phyloP scores from a whole-genome alignment of 202 grass and related monocot species.

The Panicum virgatum region DNA sequence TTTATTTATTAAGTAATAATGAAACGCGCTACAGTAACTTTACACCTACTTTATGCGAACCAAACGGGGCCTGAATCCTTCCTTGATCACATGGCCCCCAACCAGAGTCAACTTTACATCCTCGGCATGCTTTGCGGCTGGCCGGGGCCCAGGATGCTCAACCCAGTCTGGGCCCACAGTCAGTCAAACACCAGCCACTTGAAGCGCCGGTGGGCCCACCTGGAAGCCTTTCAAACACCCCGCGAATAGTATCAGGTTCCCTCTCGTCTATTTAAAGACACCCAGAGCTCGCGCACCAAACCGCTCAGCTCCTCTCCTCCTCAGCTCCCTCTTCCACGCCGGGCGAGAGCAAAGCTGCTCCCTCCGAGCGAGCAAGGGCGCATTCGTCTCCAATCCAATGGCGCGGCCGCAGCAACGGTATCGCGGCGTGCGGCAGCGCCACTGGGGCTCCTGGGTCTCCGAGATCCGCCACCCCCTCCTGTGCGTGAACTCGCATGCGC shows the following conservation, averaged over 20 bases:
- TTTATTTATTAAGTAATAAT: too few species aligned
- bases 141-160: background rate
- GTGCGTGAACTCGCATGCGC: slow-evolving; percentile 28
- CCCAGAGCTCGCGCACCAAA: background rate
- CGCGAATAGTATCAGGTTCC: background rate
- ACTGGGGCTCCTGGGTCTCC: slow-evolving; percentile 99
- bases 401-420: slow-evolving; percentile 79
- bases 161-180: background rate
- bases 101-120: background rate
- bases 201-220: background rate
- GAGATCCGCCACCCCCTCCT: slow-evolving; percentile 97
- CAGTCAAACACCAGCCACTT: background rate
- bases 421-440: slow-evolving; percentile 88
- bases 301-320: background rate
- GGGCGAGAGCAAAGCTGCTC: background rate
- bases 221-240: background rate
- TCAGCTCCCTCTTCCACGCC: background rate
- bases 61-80: too few species aligned
- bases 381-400: slow-evolving; percentile 34
- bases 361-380: background rate
- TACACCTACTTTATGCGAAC: too few species aligned
- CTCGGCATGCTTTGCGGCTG: slow-evolving; percentile 15
- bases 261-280: slow-evolving; percentile 49
- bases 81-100: background rate
- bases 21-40: too few species aligned